Base-by-base conservation (phyloP, 2,329 filamentous ascomycete species). In the Sphaerulina musiva region DNA sequence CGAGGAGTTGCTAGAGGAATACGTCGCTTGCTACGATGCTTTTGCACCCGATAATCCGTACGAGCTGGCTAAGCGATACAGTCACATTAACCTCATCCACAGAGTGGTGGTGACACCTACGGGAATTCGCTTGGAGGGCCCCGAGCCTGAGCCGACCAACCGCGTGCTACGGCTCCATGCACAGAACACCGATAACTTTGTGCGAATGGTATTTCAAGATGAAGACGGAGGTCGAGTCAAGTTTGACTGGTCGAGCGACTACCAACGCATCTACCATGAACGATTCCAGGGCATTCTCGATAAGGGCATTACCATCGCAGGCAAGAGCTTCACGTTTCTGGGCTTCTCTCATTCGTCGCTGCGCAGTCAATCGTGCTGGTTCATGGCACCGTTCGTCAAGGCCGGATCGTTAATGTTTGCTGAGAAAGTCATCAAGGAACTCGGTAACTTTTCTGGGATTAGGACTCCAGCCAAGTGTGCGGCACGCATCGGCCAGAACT, bases 321-420 rank as follows among this genome's bases (percentile, higher is more conserved):
- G 82, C 0, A 75, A 82, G 10, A 65, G 69, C 0, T 89, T 82
- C 63, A 69, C 71, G 0, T 92, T 91, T 63, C 74, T 92, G 0
- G 87, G 87, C 0, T 92, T 90, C 68, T 90, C 86, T 0, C 85
- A 91, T 67, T 92, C 87, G 0, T 90, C 87, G 0, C 75, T 92
- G 3, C 78, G 87, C 10, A 77, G 82, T 0, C 86, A 89, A 55
- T 83, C 84, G 0, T 83, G 80, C 36, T 90, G 86, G 87, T 82
- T 80, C 66, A 78, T 79, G 73, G 72, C 78, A 1, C 73, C 76
- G 1, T 79, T 81, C 51, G 20, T 62, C 49, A 53, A 64, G 9
- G 56, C 64, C 5, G 67, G 65, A 3, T 59, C 55, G 2, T 41
- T 70, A 3, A 61, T 71, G 32, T 59, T 68, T 42, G 72, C 75